A percentile compares a stretch with the other conserved stretches of the same genome.
These are phyloP conservation scores for Penicillium hordei DNA, from an alignment of 2,329 filamentous ascomycete genomes.

Conservation along the genomic window DNA sequence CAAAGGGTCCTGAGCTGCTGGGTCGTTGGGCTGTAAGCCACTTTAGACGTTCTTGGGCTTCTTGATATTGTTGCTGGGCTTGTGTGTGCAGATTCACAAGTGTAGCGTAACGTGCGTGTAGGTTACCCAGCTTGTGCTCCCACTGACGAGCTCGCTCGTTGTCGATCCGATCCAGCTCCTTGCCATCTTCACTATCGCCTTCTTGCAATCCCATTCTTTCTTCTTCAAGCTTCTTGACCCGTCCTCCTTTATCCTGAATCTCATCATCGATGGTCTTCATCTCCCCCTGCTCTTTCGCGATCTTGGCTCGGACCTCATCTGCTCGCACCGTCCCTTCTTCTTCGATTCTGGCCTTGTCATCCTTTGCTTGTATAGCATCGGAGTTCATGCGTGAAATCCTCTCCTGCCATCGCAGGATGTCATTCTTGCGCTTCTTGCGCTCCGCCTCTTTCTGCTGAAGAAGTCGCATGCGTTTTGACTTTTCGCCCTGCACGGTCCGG, in stretches of 20 bases:
- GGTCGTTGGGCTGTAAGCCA: conserved; percentile 44
- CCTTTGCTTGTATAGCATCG: conserved; percentile 48
- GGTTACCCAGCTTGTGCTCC: conserved; percentile 45
- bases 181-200: conserved; percentile 52
- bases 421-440: conserved; percentile 60
- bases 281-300: conserved; percentile 46
- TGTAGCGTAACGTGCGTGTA: conserved; percentile 46
- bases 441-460: conserved; percentile 62
- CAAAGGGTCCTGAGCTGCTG: conserved; percentile 41
- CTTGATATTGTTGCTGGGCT: conserved; percentile 47
- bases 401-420: conserved; percentile 58
- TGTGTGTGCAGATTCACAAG: conserved; percentile 44
- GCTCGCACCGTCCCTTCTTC: conserved; percentile 42
- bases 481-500: conserved; percentile 74
- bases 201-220: conserved; percentile 53
- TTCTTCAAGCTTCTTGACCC: conserved; percentile 62
- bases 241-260: conserved; percentile 59
- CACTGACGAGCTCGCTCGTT: conserved; percentile 49
- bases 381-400: conserved; percentile 54
- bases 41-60: conserved; percentile 47
- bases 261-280: conserved; percentile 62
- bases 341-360: conserved; percentile 45
- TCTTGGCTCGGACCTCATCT: conserved; percentile 45
- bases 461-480: conserved; percentile 69
- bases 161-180: conserved; percentile 52